Base-by-base conservation (phyloP, 176 grass and related monocot species). In the Oryza rufipogon region DNA sequence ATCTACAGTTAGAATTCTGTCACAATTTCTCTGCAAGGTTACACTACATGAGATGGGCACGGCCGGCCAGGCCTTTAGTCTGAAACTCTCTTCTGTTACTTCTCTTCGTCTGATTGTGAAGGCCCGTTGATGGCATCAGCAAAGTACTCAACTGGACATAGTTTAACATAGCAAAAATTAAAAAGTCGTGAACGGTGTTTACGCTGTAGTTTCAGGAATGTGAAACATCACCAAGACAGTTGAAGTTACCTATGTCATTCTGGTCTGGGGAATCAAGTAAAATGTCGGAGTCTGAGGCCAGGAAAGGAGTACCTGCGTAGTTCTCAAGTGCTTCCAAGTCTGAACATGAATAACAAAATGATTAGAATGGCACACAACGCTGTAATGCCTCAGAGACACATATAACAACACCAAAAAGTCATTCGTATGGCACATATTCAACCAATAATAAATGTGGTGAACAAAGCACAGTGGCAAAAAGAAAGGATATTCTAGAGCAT, bases 311-410 rank as follows among this genome's bases (percentile, higher is more conserved):
- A 65, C 95, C 95, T 2, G 87, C 81, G 46, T 98, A 95, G 73
- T 98, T 92, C 80, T 94, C 95, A 22, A 98, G 82, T 48, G 80
- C 95, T 78, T 89, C 95, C 84, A 98, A 84, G 71, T 98, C 95
- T 98, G 84, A 65, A 64, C 75, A 67, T 52, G 0, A 81, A 85
- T 47, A 74, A 6, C 34, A 68, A 14, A 84, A 20, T 51, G 48
- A 75, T 79, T 46, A 70, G 34, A 26, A 44, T 9, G 17, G 11
- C 16, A 6, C 44, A 66, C 11, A 69, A 4, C 30, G 63, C 9
- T 68, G 15, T 70, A 66, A 16, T 65, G 28, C 66, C 73, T 20
- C 16, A 4, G 5, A 79, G 47, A 48, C 28, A 4, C 9, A 65
- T 22, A 65, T 14, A 51, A 20, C 19, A 80, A 28, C 25, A 41